Evolutionary conservation across 2,329 filamentous ascomycete species (phyloP).

Genomic region (Fusarium udum): DNA sequence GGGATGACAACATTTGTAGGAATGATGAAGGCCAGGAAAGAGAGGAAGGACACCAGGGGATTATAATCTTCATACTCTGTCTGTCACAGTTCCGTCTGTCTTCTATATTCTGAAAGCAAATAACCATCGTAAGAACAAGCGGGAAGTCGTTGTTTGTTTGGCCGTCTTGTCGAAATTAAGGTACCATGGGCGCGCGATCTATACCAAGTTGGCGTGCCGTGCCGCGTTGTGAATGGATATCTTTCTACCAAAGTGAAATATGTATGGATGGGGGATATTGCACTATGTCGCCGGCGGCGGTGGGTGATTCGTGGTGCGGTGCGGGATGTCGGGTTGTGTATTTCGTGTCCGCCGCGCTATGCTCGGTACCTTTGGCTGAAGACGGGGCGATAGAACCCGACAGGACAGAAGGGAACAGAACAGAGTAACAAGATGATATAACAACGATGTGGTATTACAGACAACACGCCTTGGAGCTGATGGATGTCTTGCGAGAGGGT

Average conservation of each 20-base stretch:
- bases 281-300: constrained; percentile 18
- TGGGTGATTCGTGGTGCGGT: constrained; percentile 14
- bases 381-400: constrained; percentile 1
- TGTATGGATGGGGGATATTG: constrained; percentile 15
- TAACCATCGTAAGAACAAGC: constrained; percentile 7
- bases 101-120: constrained; percentile 13
- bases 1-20: background rate
- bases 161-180: constrained; percentile 27
- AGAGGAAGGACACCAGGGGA: background rate
- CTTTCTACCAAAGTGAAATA: constrained; percentile 15
- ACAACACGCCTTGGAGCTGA: constrained; percentile 10
- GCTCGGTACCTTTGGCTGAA: constrained; percentile 21
- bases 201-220: constrained; percentile 19
- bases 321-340: constrained; percentile 13
- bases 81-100: constrained; percentile 17
- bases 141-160: constrained; percentile 26
- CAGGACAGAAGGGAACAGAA: constrained; percentile 2
- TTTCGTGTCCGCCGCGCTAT: constrained; percentile 33
- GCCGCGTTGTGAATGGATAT: constrained; percentile 13
- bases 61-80: constrained; percentile 1
- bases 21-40: constrained; percentile 1
- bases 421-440: constrained; percentile 6
- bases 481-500: constrained; percentile 13
- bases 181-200: constrained; percentile 19
- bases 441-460: constrained; percentile 15